Evolutionary conservation across 1,284 basidiomycete genomes (phyloP).

Genomic region (Apiotrichum sp.): DNA sequence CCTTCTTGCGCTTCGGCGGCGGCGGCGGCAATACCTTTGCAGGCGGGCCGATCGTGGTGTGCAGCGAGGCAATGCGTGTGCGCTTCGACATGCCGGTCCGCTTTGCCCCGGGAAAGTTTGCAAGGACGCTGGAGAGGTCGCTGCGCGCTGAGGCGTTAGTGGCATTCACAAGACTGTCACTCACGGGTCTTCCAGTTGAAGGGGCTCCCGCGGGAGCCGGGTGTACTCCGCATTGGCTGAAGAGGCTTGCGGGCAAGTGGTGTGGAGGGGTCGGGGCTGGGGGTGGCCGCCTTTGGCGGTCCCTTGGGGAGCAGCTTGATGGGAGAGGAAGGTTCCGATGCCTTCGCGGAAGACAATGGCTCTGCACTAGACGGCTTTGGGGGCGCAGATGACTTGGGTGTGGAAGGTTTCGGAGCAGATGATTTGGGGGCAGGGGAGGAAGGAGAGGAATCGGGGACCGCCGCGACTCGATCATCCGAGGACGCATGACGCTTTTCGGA

Average conservation of each 20-base stretch:
- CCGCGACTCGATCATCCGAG: too few species aligned
- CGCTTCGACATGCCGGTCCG: constrained; percentile 40
- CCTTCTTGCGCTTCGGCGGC: constrained; percentile 41
- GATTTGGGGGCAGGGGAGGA: not conserved
- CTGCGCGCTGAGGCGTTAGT: constrained; percentile 29
- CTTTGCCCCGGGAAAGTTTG: constrained; percentile 38
- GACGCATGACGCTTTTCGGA: too few species aligned
- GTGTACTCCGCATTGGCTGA: constrained; percentile 7
- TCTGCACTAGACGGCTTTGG: not conserved
- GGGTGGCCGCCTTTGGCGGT: not conserved
- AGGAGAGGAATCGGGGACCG: not conserved
- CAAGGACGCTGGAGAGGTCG: constrained; percentile 36
- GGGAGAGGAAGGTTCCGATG: not conserved
- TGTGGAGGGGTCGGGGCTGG: not conserved
- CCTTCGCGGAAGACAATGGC: not conserved
- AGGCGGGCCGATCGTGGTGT: constrained; percentile 40
- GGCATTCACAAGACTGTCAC: constrained; percentile 2
- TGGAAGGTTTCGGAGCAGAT: not conserved
- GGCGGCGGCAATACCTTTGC: constrained; percentile 41
- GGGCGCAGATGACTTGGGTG: not conserved
- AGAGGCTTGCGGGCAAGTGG: not conserved
- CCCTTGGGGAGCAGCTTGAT: not conserved
- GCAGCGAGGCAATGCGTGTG: constrained; percentile 37
- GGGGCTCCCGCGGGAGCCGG: constrained; percentile 13
- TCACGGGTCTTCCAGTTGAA: constrained; percentile 37